Evolutionary conservation across 768 basidiomycete genomes (phyloP).

Genomic region (Leccinum arenicola): DNA sequence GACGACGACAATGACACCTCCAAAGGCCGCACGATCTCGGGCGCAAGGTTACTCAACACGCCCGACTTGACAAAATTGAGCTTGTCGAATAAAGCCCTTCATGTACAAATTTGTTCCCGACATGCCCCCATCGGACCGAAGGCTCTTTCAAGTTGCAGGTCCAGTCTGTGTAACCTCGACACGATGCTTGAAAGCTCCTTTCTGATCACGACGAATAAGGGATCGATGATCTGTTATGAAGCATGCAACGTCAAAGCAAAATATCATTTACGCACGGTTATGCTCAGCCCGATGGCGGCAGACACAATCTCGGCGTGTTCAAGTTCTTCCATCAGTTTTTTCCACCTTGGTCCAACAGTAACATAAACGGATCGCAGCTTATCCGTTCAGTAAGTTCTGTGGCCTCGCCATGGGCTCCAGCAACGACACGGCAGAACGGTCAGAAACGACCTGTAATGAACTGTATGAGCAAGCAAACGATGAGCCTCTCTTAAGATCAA

Average conservation of each 20-base stretch:
- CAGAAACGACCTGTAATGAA: constrained; percentile 57
- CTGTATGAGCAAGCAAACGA: not conserved
- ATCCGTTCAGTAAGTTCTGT: constrained; percentile 75
- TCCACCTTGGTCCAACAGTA: constrained; percentile 26
- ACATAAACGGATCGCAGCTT: constrained; percentile 59
- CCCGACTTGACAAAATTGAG: constrained; percentile 78
- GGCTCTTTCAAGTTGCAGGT: constrained; percentile 59
- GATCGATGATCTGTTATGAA: constrained; percentile 51
- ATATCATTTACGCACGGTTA: constrained; percentile 47
- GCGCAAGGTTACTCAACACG: constrained; percentile 71
- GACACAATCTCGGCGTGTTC: constrained; percentile 41
- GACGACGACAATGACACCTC: constrained; percentile 26
- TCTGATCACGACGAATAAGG: constrained; percentile 63
- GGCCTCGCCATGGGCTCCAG: constrained; percentile 75
- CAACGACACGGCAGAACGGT: constrained; percentile 69
- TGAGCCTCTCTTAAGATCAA: constrained; percentile 68
- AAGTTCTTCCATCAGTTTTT: constrained; percentile 17
- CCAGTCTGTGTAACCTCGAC: constrained; percentile 79
- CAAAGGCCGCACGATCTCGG: constrained; percentile 75
- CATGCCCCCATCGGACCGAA: constrained; percentile 58
- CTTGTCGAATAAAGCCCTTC: constrained; percentile 72
- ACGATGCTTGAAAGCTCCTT: constrained; percentile 82
- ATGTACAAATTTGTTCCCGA: constrained; percentile 73
- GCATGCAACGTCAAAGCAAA: not conserved
- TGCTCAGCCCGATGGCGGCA: constrained; percentile 51